Conservation (phyloP, 2,329 filamentous ascomycete genomes). For the Byssothecium circinans region DNA sequence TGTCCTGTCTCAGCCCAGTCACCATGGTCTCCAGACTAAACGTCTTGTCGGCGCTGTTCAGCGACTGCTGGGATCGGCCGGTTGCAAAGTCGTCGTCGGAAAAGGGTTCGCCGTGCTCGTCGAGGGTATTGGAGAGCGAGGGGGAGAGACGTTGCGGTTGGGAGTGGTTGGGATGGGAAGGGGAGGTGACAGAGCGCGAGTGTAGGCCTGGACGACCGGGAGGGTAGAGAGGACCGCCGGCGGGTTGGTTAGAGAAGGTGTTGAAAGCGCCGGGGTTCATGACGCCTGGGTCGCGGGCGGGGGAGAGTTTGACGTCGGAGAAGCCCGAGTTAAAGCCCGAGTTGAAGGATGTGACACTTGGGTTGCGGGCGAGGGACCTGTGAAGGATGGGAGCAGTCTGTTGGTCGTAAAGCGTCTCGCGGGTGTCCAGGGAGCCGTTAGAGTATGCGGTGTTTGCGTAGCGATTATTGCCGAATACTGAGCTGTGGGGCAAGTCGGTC, state of each 20-base stretch:
- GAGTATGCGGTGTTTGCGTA: conserved; percentile 30
- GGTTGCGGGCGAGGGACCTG: conserved; percentile 73
- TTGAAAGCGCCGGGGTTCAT: conserved; percentile 62
- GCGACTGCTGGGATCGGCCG: conserved; percentile 33
- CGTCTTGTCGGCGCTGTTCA: conserved; percentile 23
- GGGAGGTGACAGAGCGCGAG: conserved; percentile 81
- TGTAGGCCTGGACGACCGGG: conserved; percentile 69
- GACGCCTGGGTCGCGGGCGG: conserved; percentile 54
- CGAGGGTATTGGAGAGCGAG: conserved; percentile 65
- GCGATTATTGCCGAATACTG: conserved; percentile 28
- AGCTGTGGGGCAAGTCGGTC: conserved; percentile 38
- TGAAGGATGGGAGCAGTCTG: conserved; percentile 88
- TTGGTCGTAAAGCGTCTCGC: conserved; percentile 86
- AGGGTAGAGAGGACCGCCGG: conserved; percentile 34
- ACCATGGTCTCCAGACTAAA: conserved; percentile 55
- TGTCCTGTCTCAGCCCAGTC: conserved; percentile 59
- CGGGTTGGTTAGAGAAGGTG: conserved; percentile 45
- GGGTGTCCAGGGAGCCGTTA: conserved; percentile 61
- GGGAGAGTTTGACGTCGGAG: conserved; percentile 67
- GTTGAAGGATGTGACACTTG: conserved; percentile 76
- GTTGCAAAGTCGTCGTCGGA: conserved; percentile 73
- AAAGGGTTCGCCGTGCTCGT: conserved; percentile 73
- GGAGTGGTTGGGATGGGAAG: conserved; percentile 53
- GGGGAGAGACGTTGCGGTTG: conserved; percentile 50
- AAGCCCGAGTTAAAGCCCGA: conserved; percentile 64